These are phyloP conservation scores for Coprinopsis cinerea DNA, from an alignment of 768 basidiomycete genomes.

Conservation along the genomic window DNA sequence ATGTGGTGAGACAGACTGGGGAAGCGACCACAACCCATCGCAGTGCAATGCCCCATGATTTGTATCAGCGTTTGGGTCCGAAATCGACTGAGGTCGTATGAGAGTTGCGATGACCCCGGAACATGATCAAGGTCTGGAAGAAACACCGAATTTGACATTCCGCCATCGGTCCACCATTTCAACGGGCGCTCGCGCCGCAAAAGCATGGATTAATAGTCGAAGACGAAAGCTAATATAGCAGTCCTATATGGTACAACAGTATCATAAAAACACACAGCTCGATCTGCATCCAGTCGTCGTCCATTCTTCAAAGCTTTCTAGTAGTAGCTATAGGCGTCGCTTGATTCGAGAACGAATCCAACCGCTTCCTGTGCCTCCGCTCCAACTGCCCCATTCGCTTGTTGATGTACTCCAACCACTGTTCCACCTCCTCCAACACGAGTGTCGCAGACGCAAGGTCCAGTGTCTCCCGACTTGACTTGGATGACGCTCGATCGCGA, in stretches of 20 bases:
- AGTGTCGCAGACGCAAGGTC: background rate
- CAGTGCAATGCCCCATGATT: no score
- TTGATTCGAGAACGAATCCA: background rate
- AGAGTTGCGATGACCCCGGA: no score
- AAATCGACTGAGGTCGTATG: no score
- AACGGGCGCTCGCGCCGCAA: background rate
- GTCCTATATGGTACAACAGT: no score
- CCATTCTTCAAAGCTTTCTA: background rate
- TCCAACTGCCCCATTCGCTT: constrained; percentile 16
- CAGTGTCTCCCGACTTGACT: no score
- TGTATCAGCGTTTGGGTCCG: no score
- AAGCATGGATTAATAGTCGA: no score
- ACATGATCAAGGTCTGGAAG: no score
- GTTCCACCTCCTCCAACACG: constrained; percentile 18
- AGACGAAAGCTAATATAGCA: no score
- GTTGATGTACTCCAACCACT: constrained; percentile 17
- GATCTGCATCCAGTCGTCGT: background rate
- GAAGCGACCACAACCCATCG: no score
- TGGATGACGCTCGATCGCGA: no score
- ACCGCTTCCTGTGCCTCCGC: constrained; percentile 13
- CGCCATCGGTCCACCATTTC: background rate
- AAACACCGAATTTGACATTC: background rate
- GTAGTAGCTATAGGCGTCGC: background rate
- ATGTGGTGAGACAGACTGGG: no score
- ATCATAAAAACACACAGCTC: background rate